These are phyloP conservation scores for Trichoderma hamatum DNA, from an alignment of 2,329 filamentous ascomycete genomes.

Conservation along the genomic window DNA sequence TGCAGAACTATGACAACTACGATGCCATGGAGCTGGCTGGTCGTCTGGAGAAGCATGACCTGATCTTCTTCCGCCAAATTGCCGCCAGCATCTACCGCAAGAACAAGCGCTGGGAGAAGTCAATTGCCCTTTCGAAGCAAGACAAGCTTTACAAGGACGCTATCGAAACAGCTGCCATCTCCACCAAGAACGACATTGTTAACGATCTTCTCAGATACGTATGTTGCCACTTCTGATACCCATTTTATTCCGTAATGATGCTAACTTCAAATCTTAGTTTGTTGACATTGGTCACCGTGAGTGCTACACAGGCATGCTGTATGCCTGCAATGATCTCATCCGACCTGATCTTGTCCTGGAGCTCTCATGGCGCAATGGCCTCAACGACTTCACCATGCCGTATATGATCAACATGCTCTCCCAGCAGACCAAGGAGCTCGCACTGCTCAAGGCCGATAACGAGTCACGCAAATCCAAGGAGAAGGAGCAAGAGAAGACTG, in stretches of 20 bases:
- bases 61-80: slow-evolving; percentile 99
- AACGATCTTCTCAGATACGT: slow-evolving; percentile 96
- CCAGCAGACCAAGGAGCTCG: slow-evolving; percentile 86
- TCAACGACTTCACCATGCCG: slow-evolving; percentile 97
- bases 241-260: slow-evolving; percentile 16
- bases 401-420: slow-evolving; percentile 99
- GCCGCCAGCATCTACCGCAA: slow-evolving; percentile 98
- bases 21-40: slow-evolving; percentile 90
- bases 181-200: slow-evolving; percentile 85
- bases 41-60: slow-evolving; percentile 93
- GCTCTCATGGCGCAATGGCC: slow-evolving; percentile 93
- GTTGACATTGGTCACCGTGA: slow-evolving; percentile 98
- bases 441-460: slow-evolving; percentile 88
- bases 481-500: slow-evolving; percentile 74
- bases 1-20: slow-evolving; percentile 99
- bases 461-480: slow-evolving; percentile 87
- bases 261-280: slow-evolving; percentile 65
- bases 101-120: slow-evolving; percentile 99
- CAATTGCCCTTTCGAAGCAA: slow-evolving; percentile 95
- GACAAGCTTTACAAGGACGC: slow-evolving; percentile 99
- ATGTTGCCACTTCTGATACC: slow-evolving; percentile 53
- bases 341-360: slow-evolving; percentile 91
- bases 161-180: slow-evolving; percentile 95
- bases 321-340: slow-evolving; percentile 96
- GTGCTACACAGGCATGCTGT: slow-evolving; percentile 99